Evolutionary conservation across 805 yeast species (phyloP), one percentile per base, ranked within the genome.

Genomic region (Candida broadrunensis): DNA sequence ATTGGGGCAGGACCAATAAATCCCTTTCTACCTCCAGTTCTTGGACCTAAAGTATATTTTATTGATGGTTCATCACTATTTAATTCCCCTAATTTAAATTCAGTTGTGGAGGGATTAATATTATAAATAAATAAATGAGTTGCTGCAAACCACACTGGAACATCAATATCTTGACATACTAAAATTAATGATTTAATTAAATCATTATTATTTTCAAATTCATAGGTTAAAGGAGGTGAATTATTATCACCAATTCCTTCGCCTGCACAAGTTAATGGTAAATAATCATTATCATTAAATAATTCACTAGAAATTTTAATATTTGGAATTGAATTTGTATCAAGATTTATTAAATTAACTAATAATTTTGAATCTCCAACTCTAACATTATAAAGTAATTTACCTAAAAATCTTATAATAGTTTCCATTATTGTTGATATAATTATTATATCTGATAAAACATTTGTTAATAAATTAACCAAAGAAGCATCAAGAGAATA

Each of bases 131-230:
- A 18, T 17, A 42, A 36, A 30, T 50, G 52, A 8, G 42, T 42
- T 18, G 39, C 27, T 4, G 54, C 43, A 16, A 20, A 19, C 7
- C 34, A 37, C 16, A 46, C 4, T 4, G 54, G 54, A 17, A 37
- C 42, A 37, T 46, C 54, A 9, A 45, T 34, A 30, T 50, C 54
- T 23, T 50, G 49, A 32, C 45, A 39, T 20, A 48, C 18, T 3
- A 50, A 2, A 5, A 44, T 46, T 31, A 46, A 35, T 3, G 54
- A 50, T 11, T 33, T 30, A 18, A 44, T 37, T 8, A 5, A 13
- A 14, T 13, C 45, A 7, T 14, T 19, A 9, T 24, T 34, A 8
- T 30, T 16, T 11, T 7, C 14, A 17, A 39, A 19, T 12, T 27
- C 20, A 17, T 46, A 24, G 17, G 37, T 29, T 9, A 48, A 36